A percentile compares a stretch with the other conserved stretches of the same genome.
These are phyloP conservation scores for Cordyceps javanica DNA, from an alignment of 2,329 filamentous ascomycete species.

Conservation along the genomic window DNA sequence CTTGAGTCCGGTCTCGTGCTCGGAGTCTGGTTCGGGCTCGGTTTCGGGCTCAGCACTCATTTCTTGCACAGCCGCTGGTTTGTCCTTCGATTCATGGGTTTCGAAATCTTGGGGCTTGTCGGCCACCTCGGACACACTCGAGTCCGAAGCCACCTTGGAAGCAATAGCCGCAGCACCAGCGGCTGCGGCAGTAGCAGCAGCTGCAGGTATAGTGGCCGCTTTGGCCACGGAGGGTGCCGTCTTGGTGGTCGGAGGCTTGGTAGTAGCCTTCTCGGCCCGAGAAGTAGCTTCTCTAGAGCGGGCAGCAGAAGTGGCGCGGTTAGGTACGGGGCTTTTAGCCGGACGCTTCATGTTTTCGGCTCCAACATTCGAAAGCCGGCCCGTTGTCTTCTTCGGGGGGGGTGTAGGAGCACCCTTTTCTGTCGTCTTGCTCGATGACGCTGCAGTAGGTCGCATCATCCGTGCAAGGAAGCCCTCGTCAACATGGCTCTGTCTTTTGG, in stretches of 20 bases:
- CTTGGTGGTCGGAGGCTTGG: slow-evolving; percentile 1
- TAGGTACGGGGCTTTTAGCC: slow-evolving; percentile 18
- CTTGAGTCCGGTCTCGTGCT: slow-evolving; percentile 2
- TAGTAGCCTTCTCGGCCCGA: neutral
- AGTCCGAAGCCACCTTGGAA: neutral
- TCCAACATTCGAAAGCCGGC: neutral
- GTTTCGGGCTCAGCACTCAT: neutral
- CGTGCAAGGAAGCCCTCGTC: slow-evolving; percentile 71
- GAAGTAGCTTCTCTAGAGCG: slow-evolving; percentile 4
- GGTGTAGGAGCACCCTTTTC: slow-evolving; percentile 50
- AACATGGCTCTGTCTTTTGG: slow-evolving; percentile 48
- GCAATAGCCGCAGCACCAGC: neutral
- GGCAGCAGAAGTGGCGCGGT: slow-evolving; percentile 9
- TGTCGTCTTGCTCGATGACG: slow-evolving; percentile 60
- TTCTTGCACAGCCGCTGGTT: neutral
- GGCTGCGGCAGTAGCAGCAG: neutral
- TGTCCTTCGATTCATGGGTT: neutral
- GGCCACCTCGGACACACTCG: neutral
- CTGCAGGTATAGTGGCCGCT: neutral
- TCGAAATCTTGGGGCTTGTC: slow-evolving; percentile 4
- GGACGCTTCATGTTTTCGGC: slow-evolving; percentile 12
- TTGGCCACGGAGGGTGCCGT: neutral
- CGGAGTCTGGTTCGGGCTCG: neutral
- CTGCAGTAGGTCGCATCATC: slow-evolving; percentile 73
- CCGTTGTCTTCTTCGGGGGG: slow-evolving; percentile 38